These are phyloP conservation scores for Cryphonectria parasitica DNA, from an alignment of 2,329 filamentous ascomycete species.

Conservation along the genomic window DNA sequence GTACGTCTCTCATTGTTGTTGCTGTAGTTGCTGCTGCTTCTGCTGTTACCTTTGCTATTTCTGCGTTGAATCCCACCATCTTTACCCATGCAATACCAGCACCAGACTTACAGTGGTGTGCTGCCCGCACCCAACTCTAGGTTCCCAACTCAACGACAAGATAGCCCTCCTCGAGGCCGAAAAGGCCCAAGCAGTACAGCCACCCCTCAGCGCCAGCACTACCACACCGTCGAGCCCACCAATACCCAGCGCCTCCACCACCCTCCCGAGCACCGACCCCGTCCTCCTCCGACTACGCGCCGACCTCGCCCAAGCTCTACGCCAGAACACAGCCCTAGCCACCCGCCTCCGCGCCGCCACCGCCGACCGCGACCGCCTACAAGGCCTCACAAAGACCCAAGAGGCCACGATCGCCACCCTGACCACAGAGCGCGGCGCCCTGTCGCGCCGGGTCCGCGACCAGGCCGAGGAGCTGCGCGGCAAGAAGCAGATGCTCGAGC, in stretches of 20 bases:
- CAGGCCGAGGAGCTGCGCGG: constrained; percentile 82
- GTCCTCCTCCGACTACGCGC: constrained; percentile 57
- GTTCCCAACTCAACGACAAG: constrained; percentile 69
- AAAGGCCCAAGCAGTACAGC: constrained; percentile 41
- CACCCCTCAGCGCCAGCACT: constrained; percentile 15
- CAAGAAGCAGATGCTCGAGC: constrained; percentile 82
- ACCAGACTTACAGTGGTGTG: constrained; percentile 12
- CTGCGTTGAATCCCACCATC: background rate
- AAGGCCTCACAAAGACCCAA: constrained; percentile 62
- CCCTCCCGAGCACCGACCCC: constrained; percentile 29
- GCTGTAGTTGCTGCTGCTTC: background rate
- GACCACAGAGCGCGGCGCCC: constrained; percentile 61
- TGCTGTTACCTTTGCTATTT: too few species aligned
- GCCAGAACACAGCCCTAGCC: constrained; percentile 71
- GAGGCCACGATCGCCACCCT: constrained; percentile 63
- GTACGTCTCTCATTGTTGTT: constrained; percentile 52
- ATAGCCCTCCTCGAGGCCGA: constrained; percentile 66
- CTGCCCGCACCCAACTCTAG: constrained; percentile 42
- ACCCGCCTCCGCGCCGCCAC: constrained; percentile 64
- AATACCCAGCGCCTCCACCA: constrained; percentile 34
- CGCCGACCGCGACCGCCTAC: constrained; percentile 64
- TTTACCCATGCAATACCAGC: background rate
- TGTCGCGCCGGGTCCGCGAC: constrained; percentile 73
- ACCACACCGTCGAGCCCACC: constrained; percentile 29
- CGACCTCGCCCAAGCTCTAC: constrained; percentile 77